phyloP scores from a whole-genome alignment of 2,329 filamentous ascomycete genomes.

The Parafenestella ontariensis region DNA sequence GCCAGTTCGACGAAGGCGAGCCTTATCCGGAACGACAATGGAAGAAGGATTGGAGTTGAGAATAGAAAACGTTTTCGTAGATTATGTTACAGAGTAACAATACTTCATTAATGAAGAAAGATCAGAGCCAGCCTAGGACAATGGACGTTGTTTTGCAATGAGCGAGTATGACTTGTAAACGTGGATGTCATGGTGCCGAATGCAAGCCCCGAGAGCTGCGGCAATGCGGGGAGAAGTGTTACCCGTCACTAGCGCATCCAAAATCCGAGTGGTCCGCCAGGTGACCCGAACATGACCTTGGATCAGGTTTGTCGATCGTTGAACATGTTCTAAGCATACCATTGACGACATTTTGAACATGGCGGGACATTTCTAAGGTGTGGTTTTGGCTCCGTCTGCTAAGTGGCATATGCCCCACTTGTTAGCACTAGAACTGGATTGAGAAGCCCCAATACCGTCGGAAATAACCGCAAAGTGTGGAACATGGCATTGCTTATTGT shows the following conservation, averaged over 20 bases:
- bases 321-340: not conserved
- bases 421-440: not conserved
- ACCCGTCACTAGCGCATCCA: not conserved
- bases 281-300: no score
- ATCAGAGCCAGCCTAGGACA: no score
- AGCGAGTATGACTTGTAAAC: not conserved
- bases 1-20: not conserved
- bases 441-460: not conserved
- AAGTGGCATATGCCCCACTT: no score
- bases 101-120: no score
- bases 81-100: not conserved
- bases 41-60: not conserved
- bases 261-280: no score
- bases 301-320: no score
- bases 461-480: not conserved
- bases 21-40: not conserved
- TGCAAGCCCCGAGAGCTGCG: constrained; percentile 13
- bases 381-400: not conserved
- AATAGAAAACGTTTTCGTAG: not conserved
- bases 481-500: not conserved
- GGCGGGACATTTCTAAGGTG: not conserved
- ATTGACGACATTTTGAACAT: not conserved
- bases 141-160: no score
- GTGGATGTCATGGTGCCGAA: constrained; percentile 5
- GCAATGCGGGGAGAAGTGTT: constrained; percentile 17